phyloP scores from a whole-genome alignment of 2,329 filamentous ascomycete species.

The Calonectria naviculata region DNA sequence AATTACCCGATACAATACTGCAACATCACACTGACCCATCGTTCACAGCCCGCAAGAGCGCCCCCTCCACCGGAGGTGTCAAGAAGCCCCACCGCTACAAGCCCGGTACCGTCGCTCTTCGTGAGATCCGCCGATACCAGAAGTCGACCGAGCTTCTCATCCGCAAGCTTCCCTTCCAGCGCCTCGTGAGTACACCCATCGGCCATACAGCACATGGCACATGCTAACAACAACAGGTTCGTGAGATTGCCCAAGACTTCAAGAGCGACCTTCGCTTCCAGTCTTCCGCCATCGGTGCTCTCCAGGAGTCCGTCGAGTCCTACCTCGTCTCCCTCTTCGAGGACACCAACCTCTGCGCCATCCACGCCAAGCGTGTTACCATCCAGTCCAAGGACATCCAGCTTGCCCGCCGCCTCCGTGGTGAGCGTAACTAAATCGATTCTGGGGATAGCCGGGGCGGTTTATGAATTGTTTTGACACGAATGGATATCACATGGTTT shows the following conservation, averaged over 20 bases:
- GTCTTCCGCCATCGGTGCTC: slow-evolving; percentile 94
- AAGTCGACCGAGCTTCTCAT: slow-evolving; percentile 97
- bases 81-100: slow-evolving; percentile 95
- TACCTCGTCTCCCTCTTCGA: slow-evolving; percentile 99
- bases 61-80: slow-evolving; percentile 95
- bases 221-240: slow-evolving; percentile 62
- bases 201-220: background rate
- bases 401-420: slow-evolving; percentile 93
- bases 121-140: slow-evolving; percentile 99
- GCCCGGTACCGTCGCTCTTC: slow-evolving; percentile 95
- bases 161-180: slow-evolving; percentile 97
- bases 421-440: slow-evolving; percentile 82
- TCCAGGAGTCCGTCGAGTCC: slow-evolving; percentile 98
- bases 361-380: slow-evolving; percentile 99
- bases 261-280: slow-evolving; percentile 98
- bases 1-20: background rate
- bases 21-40: slow-evolving; percentile 18
- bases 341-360: slow-evolving; percentile 98
- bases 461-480: slow-evolving; percentile 55
- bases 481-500: slow-evolving; percentile 49
- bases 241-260: slow-evolving; percentile 97
- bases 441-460: slow-evolving; percentile 44
- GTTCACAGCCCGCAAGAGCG: slow-evolving; percentile 82
- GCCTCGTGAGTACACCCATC: slow-evolving; percentile 71
- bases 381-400: slow-evolving; percentile 99